Evolutionary conservation across 495 filamentous ascomycete genomes (phyloP).

Genomic region (Talaromyces liani): DNA sequence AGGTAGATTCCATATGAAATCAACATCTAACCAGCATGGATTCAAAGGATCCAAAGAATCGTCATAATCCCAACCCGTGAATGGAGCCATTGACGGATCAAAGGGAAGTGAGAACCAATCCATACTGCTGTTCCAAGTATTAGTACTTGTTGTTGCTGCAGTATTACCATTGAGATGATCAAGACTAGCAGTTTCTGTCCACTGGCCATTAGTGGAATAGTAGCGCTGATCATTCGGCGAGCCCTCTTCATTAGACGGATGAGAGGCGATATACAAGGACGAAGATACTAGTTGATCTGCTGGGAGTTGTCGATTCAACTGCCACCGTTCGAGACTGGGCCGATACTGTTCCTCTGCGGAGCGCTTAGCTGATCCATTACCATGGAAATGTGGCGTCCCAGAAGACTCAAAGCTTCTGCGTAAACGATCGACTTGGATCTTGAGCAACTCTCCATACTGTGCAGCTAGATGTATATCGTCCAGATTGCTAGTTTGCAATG

Average conservation of each 20-base stretch:
- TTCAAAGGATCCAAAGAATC: constrained; percentile 34
- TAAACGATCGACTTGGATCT: constrained; percentile 18
- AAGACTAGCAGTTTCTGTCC: not conserved
- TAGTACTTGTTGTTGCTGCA: not conserved
- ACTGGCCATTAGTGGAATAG: not conserved
- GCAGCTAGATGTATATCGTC: constrained; percentile 32
- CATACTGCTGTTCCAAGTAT: not conserved
- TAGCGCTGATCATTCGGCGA: not conserved
- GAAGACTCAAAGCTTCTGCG: constrained; percentile 9
- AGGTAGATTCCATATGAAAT: constrained; percentile 44
- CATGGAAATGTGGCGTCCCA: not conserved
- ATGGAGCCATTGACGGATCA: constrained; percentile 47
- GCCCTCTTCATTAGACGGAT: not conserved
- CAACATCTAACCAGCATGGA: constrained; percentile 37
- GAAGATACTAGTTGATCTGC: not conserved
- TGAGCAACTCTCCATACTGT: constrained; percentile 27
- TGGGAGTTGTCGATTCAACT: not conserved
- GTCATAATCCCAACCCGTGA: constrained; percentile 25
- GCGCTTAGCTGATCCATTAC: not conserved
- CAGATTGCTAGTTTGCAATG: constrained; percentile 21
- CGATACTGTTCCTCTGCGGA: not conserved
- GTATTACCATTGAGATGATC: not conserved
- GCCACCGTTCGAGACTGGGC: not conserved
- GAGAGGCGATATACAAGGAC: not conserved
- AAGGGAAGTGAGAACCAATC: constrained; percentile 47